Evolutionary conservation across 129 eudicot species (phyloP).

Genomic region (Daucus carota): DH1_v3.0 NC_030382.2:29041501-29042000

Average conservation of each 20-base stretch:
- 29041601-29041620: neutral
- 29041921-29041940: too few relatives aligned
- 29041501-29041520: neutral
- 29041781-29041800: neutral
- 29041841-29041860: too few relatives aligned
- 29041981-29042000: too few relatives aligned
- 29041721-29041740: neutral
- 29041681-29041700: neutral
- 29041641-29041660: neutral
- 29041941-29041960: too few relatives aligned
- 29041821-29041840: too few relatives aligned
- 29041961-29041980: too few relatives aligned
- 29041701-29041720: slow-evolving; percentile 1
- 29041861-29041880: too few relatives aligned
- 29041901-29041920: too few relatives aligned
- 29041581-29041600: slow-evolving; percentile 2
- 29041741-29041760: neutral
- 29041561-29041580: slow-evolving; percentile 1
- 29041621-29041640: neutral
- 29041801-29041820: neutral
- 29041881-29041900: too few relatives aligned
- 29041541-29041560: neutral
- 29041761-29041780: too few relatives aligned
- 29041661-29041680: neutral
- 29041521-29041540: neutral